Evolutionary conservation across 129 eudicot genomes (phyloP).

Genomic region (Tagetes patula): DNA sequence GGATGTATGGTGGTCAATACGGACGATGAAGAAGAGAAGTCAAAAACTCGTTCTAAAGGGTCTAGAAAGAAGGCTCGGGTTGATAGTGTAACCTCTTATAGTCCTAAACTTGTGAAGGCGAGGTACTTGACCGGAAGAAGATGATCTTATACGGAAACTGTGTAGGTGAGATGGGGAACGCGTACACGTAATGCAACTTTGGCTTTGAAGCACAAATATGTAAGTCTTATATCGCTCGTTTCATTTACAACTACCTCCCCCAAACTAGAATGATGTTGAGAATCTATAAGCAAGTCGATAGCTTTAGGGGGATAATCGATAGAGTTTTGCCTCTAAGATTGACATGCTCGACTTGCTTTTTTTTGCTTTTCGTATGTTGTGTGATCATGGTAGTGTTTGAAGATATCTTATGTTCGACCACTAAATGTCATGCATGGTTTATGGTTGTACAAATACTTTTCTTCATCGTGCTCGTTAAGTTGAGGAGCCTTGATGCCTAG

Average conservation of each 20-base stretch:
- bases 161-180: neutral
- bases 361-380: neutral
- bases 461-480: slow-evolving; percentile 12
- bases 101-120: slow-evolving; percentile 25
- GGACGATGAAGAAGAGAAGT: slow-evolving; percentile 48
- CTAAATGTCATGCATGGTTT: slow-evolving; percentile 24
- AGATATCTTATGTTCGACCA: neutral
- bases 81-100: slow-evolving; percentile 13
- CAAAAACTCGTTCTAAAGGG: slow-evolving; percentile 18
- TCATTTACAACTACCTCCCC: neutral
- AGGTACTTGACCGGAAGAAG: slow-evolving; percentile 37
- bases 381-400: slow-evolving; percentile 5
- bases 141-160: slow-evolving; percentile 11
- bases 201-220: slow-evolving; percentile 6
- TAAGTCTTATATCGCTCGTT: slow-evolving; percentile 6
- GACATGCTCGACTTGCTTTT: slow-evolving; percentile 24
- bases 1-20: slow-evolving; percentile 41
- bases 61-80: slow-evolving; percentile 24
- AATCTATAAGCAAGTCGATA: slow-evolving; percentile 14
- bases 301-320: slow-evolving; percentile 12
- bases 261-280: slow-evolving; percentile 20
- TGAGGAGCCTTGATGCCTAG: neutral
- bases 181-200: neutral
- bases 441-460: slow-evolving; percentile 12
- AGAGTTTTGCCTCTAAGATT: slow-evolving; percentile 26